Base-by-base conservation (phyloP, 805 yeast genomes). In the Starmerella cellae region DNA sequence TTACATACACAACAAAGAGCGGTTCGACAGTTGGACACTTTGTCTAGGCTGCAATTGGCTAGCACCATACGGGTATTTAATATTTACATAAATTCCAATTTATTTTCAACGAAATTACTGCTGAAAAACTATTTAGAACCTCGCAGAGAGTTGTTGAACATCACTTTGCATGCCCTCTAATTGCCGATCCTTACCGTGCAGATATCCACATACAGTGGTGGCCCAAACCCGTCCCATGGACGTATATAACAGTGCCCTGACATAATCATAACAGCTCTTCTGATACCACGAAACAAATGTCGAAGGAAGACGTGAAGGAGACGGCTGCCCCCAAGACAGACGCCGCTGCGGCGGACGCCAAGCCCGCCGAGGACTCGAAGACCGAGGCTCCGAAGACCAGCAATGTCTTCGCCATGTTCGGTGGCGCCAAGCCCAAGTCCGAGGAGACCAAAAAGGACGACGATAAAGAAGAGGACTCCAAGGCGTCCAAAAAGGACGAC, bases 391-490 rank as follows among this genome's bases (percentile, higher is more conserved):
- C 38, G 20, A 28, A 19, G 23, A 36, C 43, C 34, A 28, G 42
- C 41, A 78, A 79, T 60, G 94, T 85, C 19, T 87, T 88, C 60
- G 77, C 94, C 59, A 82, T 87, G 94, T 88, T 88, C 63, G 96
- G 96, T 46, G 95, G 94, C 51, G 78, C 78, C 62, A 78, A 81
- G 60, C 76, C 76, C 54, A 75, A 75, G 69, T 75, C 71, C 65
- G 63, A 63, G 39, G 55, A 55, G 42, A 54, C 46, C 54, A 61
- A 72, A 67, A 74, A 72, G 64, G 67, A 41, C 51, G 58, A 20
- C 52, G 60, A 29, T 60, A 62, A 32, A 60, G 22, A 28, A 24
- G 33, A 37, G 28, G 45, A 62, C 21, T 58, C 54, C 9, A 62
- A 63, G 35, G 66, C 65, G 65, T 62, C 60, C 33, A 62, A 62